phyloP scores from a whole-genome alignment of 1,139 yeast species.

The Pichia sp. region DNA sequence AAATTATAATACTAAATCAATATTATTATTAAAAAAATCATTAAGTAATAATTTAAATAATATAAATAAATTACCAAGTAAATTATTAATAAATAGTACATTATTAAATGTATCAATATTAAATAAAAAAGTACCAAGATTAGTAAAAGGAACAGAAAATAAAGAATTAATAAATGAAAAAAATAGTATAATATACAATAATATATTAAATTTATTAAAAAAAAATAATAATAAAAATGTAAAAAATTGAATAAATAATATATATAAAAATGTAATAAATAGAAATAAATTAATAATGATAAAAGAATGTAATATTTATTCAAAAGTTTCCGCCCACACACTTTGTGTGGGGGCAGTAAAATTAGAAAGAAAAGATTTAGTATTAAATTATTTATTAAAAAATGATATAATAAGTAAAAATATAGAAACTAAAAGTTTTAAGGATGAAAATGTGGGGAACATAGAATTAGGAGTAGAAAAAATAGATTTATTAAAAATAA shows the following conservation, averaged over 20 bases:
- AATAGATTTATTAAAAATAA: constrained; percentile 3
- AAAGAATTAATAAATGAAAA: not conserved
- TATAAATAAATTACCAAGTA: constrained; percentile 6
- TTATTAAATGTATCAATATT: constrained; percentile 10
- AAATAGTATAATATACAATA: constrained; percentile 3
- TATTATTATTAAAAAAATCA: constrained; percentile 6
- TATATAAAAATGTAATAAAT: constrained; percentile 3
- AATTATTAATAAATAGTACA: constrained; percentile 8
- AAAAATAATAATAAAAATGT: constrained; percentile 3
- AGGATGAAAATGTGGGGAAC: not conserved
- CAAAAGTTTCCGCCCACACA: too few relatives aligned
- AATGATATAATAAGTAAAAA: constrained; percentile 11
- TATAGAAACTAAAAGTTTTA: too few relatives aligned
- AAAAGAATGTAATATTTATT: constrained; percentile 7
- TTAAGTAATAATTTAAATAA: constrained; percentile 5
- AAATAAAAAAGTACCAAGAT: constrained; percentile 1
- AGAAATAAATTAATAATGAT: not conserved
- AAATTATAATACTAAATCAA: constrained; percentile 3
- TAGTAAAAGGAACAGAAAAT: not conserved
- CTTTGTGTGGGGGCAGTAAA: too few relatives aligned
- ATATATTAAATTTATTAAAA: constrained; percentile 4
- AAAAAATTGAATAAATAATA: constrained; percentile 2
- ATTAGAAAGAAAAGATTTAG: constrained; percentile 9
- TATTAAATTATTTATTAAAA: constrained; percentile 10
- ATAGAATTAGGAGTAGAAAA: too few relatives aligned